Conservation (phyloP, 1,284 basidiomycete species). For the Ustilago sp. region DNA sequence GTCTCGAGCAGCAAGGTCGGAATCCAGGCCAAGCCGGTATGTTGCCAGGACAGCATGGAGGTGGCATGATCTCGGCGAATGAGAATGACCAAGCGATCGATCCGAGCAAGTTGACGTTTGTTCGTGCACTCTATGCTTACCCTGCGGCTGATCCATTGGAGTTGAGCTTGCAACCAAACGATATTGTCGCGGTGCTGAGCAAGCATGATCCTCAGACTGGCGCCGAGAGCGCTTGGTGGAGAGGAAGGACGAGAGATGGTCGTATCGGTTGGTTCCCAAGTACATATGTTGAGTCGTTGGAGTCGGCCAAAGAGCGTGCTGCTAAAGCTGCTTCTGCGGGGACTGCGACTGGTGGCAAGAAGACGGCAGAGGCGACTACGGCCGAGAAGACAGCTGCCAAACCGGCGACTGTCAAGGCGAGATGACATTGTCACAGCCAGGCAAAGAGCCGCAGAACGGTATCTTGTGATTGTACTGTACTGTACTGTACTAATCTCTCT, state of each 20-base stretch:
- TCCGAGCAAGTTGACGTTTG: constrained; percentile 81
- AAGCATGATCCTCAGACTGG: constrained; percentile 74
- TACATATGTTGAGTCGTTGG: constrained; percentile 71
- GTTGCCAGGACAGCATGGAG: constrained; percentile 76
- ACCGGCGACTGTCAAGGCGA: constrained; percentile 41
- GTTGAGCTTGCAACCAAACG: constrained; percentile 85
- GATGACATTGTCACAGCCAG: constrained; percentile 3
- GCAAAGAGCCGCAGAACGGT: background rate
- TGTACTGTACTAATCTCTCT: no score
- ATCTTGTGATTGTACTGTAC: constrained; percentile 23
- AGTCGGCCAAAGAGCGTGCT: constrained; percentile 64
- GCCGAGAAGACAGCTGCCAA: constrained; percentile 33
- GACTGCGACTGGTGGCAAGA: background rate
- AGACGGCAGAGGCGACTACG: constrained; percentile 16
- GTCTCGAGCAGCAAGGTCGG: constrained; percentile 67
- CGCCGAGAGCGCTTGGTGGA: constrained; percentile 92
- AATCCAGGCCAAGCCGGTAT: constrained; percentile 70
- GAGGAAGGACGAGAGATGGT: constrained; percentile 91
- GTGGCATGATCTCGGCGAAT: constrained; percentile 48
- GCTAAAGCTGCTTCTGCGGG: constrained; percentile 31
- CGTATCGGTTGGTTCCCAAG: constrained; percentile 95
- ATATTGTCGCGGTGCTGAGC: constrained; percentile 92
- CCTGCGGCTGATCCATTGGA: constrained; percentile 76
- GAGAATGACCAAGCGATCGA: constrained; percentile 70
- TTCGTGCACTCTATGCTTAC: constrained; percentile 85